Percentiles rank a stretch among this genome's conserved stretches.
These are phyloP conservation scores for Daldinia caldariorum DNA, from an alignment of 495 filamentous ascomycete genomes.

Conservation along the genomic window DNA sequence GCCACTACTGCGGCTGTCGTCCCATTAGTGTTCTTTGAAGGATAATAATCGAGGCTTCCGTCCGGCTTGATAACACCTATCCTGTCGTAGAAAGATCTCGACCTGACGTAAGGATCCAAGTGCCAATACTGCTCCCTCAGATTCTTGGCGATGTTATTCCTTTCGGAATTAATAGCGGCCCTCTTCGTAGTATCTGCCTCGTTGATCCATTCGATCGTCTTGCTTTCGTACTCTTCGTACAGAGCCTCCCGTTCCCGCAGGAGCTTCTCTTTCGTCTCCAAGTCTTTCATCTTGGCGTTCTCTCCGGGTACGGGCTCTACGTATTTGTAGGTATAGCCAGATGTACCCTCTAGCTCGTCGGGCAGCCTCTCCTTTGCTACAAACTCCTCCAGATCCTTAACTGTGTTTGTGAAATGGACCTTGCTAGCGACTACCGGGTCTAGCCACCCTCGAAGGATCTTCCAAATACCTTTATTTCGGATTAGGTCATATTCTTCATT, in stretches of 20 bases:
- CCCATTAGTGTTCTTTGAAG: constrained; percentile 43
- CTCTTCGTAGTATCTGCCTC: constrained; percentile 49
- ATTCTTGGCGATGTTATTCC: constrained; percentile 65
- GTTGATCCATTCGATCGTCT: constrained; percentile 75
- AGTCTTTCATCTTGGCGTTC: constrained; percentile 76
- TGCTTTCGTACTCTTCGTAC: constrained; percentile 74
- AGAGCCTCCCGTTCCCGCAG: constrained; percentile 67
- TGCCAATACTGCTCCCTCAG: constrained; percentile 85
- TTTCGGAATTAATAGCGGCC: constrained; percentile 53
- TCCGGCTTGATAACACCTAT: constrained; percentile 71
- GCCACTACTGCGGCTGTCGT: constrained; percentile 42
- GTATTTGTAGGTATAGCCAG: constrained; percentile 83
- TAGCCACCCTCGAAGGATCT: constrained; percentile 93
- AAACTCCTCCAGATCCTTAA: constrained; percentile 80
- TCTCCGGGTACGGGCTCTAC: constrained; percentile 78
- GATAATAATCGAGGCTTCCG: constrained; percentile 77
- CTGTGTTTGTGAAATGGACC: constrained; percentile 90
- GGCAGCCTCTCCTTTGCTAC: constrained; percentile 75
- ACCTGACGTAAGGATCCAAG: constrained; percentile 78
- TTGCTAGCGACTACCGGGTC: constrained; percentile 96
- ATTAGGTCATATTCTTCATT: constrained; percentile 14
- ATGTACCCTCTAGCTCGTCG: constrained; percentile 82
- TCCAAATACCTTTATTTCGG: constrained; percentile 72
- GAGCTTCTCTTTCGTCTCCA: constrained; percentile 67
- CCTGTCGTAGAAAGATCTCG: constrained; percentile 78